Evolutionary conservation across 1,284 basidiomycete species (phyloP), one percentile per base, ranked within the genome.

Genomic region (Ustilago cynodontis): DNA sequence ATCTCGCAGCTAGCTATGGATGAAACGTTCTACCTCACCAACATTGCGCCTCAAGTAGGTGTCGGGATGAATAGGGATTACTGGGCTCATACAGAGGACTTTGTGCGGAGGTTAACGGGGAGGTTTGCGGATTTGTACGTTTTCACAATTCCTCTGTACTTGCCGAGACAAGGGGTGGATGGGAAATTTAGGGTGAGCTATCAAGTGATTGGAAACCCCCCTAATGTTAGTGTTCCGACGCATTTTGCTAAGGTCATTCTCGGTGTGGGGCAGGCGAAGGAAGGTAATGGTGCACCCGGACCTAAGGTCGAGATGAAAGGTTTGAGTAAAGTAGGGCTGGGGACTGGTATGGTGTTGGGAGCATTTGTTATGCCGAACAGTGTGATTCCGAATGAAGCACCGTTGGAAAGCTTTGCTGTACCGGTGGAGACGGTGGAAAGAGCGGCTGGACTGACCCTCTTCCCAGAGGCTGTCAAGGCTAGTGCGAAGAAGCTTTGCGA

Each of bases 241-340:
- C 97, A 99, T 86, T 99, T 99, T 86, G 96, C 96, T 35, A 99
- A 98, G 87, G 95, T 98, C 31, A 91, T 98, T 28, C 89, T 98
- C 59, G 91, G 93, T 37, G 64, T 77, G 0, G 81, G 78, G 1
- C 41, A 56, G 2, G 64, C 74, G 0, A 22, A 28, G n/a, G 63
- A 71, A 0, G 45, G 22, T 0, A 53, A 57, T 29, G 56, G 57
- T 13, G 63, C 64, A 0, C 59, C 64, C 0, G 63, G 67, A 11
- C 63, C 71, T 2, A 75, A 66, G 18, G 59, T 60, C 18, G 64
- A 71, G 28, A 67, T 53, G 69, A 69, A 66, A 39, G 52, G 33
- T 11, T 20, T 67, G 31, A 59, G 54, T 14, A 68, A 63, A 20
- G 59, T 69, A 1, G 79, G 79, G 0, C 52, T 73, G 49, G 73